Evolutionary conservation across 805 yeast species (phyloP), one percentile per base, ranked within the genome.

Genomic region (Cyberlindnera meyerae): DNA sequence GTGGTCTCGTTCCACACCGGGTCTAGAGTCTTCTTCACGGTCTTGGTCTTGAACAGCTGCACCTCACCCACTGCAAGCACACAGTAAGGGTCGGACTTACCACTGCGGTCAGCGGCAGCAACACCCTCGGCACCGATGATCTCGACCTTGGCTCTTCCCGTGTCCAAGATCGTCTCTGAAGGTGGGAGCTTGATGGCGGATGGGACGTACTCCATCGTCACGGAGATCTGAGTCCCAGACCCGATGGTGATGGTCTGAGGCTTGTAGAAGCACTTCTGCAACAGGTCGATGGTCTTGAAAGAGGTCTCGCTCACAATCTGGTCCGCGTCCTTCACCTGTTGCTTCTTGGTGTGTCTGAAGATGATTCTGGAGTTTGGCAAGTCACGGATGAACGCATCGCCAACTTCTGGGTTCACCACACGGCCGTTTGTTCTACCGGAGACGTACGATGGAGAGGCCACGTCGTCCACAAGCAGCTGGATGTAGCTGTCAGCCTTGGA

Each of bases 1-100:
- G 74, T 64, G 7, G 63, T 58, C 49, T 85, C 93, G 55, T 85
- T 79, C 89, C 93, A 88, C 9, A 68, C 70, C 13, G 95, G 95
- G 38, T 75, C 66, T 47, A 83, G 63, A 0, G 84, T 75, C 55
- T 76, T 82, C 61, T 81, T 80, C 41, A 77, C 65, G 37, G 72
- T 72, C 39, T 71, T 77, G 9, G 84, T 77, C 59, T 68, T 82
- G 62, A 57, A 73, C 5, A 77, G 58, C 45, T 72, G 67, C 28
- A 64, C 52, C 7, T 75, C 80, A 52, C 81, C 79, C 13, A 79
- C 54, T 31, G 55, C 62, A n/a, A 83, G 57, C 17, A 60, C 60
- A 31, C 70, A 70, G 49, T 66, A 75, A 37, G 94, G 94, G 63
- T 84, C 94, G 4, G 90, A 79, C 51, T 77, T 79, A 37, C 93